Base-by-base conservation (phyloP, 306 rosid genomes). In the Cicer pinnatifidum region DNA sequence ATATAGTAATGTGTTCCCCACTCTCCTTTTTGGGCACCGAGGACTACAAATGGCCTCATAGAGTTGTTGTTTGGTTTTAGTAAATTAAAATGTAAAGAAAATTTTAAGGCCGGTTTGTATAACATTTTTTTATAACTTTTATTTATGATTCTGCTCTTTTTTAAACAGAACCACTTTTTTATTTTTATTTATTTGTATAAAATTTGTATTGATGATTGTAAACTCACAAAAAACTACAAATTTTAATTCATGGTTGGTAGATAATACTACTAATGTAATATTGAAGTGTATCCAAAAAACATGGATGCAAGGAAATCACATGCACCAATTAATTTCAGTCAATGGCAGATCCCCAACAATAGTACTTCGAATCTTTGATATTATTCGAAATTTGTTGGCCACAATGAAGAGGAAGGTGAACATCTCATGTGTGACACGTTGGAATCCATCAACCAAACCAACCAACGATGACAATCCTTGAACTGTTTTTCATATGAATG, bases 381-480 rank as follows among this genome's bases (percentile, higher is more conserved):
- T 47, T 40, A 23, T 52, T 65, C 66, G 66, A 75, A 63, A 60
- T 50, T 67, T 79, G 81, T 69, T 78, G 67, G 81, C 78, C 78
- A 79, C 58, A 48, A 57, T 66, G 76, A 71, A 68, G 44, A 20
- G 7, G 41, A 50, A 41, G 16, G 43, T 11, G 23, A 28, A 68
- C 78, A 61, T 52, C 28, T 75, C 67, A 73, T 45, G 44, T 54
- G 43, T 69, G 59, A 64, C 39, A 11, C 40, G 53, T 73, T 11
- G 7, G 53, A 38, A 78, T 65, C 47, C 63, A 40, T 72, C 56
- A 54, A 50, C 39, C 52, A 60, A 60, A 57, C 6, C 15, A 2
- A 1, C 48, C 48, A 16, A 43, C 52, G 3, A 16, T 58, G 44
- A 46, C 39, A 9, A 38, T 46, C 12, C 15, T 44, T 43, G 19